Percentiles rank a stretch among this genome's conserved stretches.
Evolutionary conservation across 2,329 filamentous ascomycete species (phyloP).

Genomic region (Fusarium sterilihyphosum): DNA sequence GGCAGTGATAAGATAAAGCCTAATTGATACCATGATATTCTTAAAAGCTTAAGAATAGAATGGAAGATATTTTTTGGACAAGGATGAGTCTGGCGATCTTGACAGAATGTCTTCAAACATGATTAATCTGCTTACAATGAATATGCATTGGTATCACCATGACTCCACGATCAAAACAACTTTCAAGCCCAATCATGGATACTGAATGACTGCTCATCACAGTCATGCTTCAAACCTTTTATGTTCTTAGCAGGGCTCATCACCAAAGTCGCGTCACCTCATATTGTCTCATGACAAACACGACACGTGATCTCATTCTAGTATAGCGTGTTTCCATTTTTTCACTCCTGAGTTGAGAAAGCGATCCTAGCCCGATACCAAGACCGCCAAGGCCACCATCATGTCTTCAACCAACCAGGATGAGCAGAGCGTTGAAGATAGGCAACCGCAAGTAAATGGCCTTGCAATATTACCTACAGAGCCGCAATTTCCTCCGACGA

Average conservation of each 20-base stretch:
- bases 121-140: neutral
- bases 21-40: neutral
- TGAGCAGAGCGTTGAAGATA: neutral
- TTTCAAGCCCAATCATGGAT: neutral
- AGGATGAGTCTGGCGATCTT: neutral
- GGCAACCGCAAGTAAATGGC: neutral
- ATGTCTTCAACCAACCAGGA: neutral
- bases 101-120: neutral
- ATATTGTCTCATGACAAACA: neutral
- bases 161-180: neutral
- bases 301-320: neutral
- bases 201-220: accelerated
- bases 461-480: neutral
- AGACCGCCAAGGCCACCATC: neutral
- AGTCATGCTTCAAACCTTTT: accelerated
- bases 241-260: too few species aligned
- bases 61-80: neutral
- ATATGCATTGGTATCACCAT: neutral
- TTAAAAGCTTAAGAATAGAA: neutral
- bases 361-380: neutral
- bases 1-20: neutral
- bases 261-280: neutral
- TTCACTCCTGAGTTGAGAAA: neutral
- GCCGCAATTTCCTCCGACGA: accelerated
- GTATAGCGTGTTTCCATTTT: neutral